Conservation (phyloP, 176 grass and related monocot genomes). For the Hsuehochloa calcarea region DNA sequence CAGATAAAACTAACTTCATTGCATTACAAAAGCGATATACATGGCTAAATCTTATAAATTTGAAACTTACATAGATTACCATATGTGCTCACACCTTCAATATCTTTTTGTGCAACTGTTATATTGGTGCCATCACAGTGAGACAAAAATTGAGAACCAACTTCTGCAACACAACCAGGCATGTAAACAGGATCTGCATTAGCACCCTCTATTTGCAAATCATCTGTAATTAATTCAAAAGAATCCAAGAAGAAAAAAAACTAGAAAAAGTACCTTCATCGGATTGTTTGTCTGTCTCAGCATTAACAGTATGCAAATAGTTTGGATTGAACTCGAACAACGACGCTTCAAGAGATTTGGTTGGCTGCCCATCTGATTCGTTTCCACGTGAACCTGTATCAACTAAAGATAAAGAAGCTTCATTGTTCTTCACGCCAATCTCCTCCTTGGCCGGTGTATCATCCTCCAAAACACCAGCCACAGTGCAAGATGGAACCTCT, state of each 20-base stretch:
- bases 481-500: neutral
- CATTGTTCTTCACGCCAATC: neutral
- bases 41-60: neutral
- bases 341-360: neutral
- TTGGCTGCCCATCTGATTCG: neutral
- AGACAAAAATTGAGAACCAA: neutral
- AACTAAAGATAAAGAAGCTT: neutral
- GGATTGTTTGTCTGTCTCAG: neutral
- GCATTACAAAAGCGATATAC: neutral
- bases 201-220: neutral
- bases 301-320: neutral
- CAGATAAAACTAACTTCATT: neutral
- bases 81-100: neutral
- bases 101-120: neutral
- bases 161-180: neutral
- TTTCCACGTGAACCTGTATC: neutral
- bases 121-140: neutral
- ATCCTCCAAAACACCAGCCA: neutral
- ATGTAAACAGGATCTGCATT: neutral
- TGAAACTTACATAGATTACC: neutral
- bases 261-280: slow-evolving; percentile 6
- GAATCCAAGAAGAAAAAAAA: neutral
- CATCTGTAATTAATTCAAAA: neutral
- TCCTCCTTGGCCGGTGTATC: neutral
- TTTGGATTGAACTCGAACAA: neutral